Base-by-base conservation (phyloP, 148 eudicot species). In the Cornus controversa region DNA sequence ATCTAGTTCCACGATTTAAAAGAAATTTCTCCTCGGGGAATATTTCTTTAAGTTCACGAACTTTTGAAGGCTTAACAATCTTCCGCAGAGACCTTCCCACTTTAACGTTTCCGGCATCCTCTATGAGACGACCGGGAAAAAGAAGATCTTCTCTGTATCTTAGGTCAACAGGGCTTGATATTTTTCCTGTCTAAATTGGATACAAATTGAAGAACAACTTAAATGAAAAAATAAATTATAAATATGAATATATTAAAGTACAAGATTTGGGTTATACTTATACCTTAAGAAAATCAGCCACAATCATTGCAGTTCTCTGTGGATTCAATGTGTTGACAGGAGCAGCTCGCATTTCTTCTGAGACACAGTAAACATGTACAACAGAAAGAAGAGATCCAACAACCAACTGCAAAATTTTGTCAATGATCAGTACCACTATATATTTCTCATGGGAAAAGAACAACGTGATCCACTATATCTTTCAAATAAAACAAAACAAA, bases 281-380 rank as follows among this genome's bases (percentile, higher is more conserved):
- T 72, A 94, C 98, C 98, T 89, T 91, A 0, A 93, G 73, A 80
- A 90, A 96, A 83, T 93, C 90, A 34, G 94, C 93, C 67, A 96
- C 97, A 37, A 96, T 81, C 90, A 96, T 81, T 65, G 98, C 99
- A 73, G 97, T 89, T 88, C 99, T 91, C 82, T 93, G 99, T 26
- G 98, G 93, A 86, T 96, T 96, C 72, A 96, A 80, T 10, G 98
- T 93, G 87, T 86, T 93, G 73, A 96, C 89, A 31, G 99, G 99
- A 84, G 94, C 87, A 78, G 99, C 98, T 82, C 90, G 85, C 99
- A 96, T 96, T 86, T 96, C 94, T 88, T 96, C 98, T 5, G 83
- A 86, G 25, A 93, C 98, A 74, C 97, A 76, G 76, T 86, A 93
- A 67, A 96, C 84, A 71, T 96, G 99, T 71, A 90, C 26, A 20